Evolutionary conservation across 2,329 filamentous ascomycete species (phyloP).

Genomic region (Plenodomus lindquistii): DNA sequence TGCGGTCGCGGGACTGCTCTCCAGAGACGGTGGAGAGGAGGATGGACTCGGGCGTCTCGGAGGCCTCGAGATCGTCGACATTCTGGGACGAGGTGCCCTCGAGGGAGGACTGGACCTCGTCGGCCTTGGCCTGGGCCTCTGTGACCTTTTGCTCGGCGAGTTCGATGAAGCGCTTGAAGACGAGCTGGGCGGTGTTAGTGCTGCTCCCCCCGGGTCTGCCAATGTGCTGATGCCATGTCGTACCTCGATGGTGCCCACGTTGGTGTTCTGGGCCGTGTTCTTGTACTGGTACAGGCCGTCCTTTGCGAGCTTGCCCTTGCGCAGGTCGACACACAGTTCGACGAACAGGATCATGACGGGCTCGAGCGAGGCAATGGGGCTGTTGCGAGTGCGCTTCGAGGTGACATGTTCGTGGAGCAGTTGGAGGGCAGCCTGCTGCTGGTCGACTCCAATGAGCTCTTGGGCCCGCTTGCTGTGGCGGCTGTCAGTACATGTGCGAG

Average conservation of each 20-base stretch:
- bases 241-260: slow-evolving; percentile 96
- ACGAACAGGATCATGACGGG: slow-evolving; percentile 98
- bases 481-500: slow-evolving; percentile 1
- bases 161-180: slow-evolving; percentile 97
- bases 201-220: background rate
- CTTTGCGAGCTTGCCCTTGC: slow-evolving; percentile 98
- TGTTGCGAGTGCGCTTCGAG: slow-evolving; percentile 96
- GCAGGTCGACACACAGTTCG: slow-evolving; percentile 93
- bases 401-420: slow-evolving; percentile 99
- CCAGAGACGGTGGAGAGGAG: slow-evolving; percentile 96
- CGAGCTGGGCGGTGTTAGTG: slow-evolving; percentile 55
- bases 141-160: slow-evolving; percentile 95
- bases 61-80: slow-evolving; percentile 94
- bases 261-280: slow-evolving; percentile 99
- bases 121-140: slow-evolving; percentile 91
- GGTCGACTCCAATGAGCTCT: slow-evolving; percentile 97
- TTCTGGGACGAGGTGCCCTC: slow-evolving; percentile 76
- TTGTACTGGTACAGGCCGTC: slow-evolving; percentile 99
- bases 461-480: slow-evolving; percentile 70
- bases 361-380: slow-evolving; percentile 92
- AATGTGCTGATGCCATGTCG: slow-evolving; percentile 6
- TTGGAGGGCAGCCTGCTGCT: slow-evolving; percentile 87
- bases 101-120: slow-evolving; percentile 87
- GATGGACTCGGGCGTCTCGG: slow-evolving; percentile 96
- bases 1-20: slow-evolving; percentile 95